These are phyloP conservation scores for Chaetomium fimeti DNA, from an alignment of 495 filamentous ascomycete genomes.

Conservation along the genomic window DNA sequence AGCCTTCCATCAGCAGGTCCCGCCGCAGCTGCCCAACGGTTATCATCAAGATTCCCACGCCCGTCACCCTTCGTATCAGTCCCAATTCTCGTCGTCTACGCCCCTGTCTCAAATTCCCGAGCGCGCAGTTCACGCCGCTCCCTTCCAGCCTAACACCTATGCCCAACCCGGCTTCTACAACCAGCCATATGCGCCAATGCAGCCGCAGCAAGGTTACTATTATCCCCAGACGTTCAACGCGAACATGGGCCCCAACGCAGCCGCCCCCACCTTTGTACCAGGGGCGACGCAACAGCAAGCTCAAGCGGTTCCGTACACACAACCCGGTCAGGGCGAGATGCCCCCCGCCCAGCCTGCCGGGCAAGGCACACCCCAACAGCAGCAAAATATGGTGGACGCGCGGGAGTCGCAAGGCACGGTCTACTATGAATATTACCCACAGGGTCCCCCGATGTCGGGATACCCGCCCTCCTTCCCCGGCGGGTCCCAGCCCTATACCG, in stretches of 20 bases:
- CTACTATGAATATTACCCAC: conserved; percentile 83
- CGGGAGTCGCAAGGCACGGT: conserved; percentile 94
- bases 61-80: conserved; percentile 71
- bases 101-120: conserved; percentile 94
- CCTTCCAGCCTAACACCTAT: conserved; percentile 79
- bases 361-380: conserved; percentile 36
- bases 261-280: conserved; percentile 59
- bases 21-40: conserved; percentile 61
- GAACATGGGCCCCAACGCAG: conserved; percentile 53
- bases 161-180: conserved; percentile 65
- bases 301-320: conserved; percentile 39
- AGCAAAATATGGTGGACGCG: conserved; percentile 63
- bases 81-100: conserved; percentile 74
- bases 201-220: conserved; percentile 56
- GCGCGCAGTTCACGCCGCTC: conserved; percentile 84
- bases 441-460: conserved; percentile 57
- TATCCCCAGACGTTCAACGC: conserved; percentile 54
- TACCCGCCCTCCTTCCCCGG: conserved; percentile 49
- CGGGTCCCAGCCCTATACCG: conserved; percentile 49
- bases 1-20: conserved; percentile 90
- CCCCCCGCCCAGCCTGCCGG: conserved; percentile 25
- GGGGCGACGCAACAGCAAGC: conserved; percentile 48
- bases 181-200: conserved; percentile 51
- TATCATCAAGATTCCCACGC: conserved; percentile 61
- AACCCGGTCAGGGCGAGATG: conserved; percentile 45